These are phyloP conservation scores for Magnaporthiopsis rhizophila DNA, from an alignment of 2,329 filamentous ascomycete species.

Conservation along the genomic window DNA sequence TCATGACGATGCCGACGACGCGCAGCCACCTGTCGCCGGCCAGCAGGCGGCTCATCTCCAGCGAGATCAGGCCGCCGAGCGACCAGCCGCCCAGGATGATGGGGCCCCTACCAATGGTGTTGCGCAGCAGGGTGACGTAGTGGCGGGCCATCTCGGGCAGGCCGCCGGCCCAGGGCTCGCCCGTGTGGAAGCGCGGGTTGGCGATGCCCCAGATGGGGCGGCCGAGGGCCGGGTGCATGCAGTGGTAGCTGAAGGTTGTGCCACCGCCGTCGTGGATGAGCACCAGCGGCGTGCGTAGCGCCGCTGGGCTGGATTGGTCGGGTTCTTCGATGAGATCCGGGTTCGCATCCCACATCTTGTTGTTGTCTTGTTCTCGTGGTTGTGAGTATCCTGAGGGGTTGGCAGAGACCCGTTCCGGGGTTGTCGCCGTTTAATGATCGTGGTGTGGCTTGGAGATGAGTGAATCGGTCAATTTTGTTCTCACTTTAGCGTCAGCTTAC, in stretches of 20 bases:
- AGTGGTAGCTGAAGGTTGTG: constrained; percentile 50
- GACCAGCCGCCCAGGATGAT: constrained; percentile 50
- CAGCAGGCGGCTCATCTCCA: constrained; percentile 41
- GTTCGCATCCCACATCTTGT: constrained; percentile 15
- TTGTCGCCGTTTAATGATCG: no score
- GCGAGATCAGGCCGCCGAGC: constrained; percentile 41
- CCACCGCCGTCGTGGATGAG: constrained; percentile 55
- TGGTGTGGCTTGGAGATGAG: no score
- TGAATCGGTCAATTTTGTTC: no score
- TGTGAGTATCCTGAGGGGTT: no score
- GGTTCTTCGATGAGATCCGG: constrained; percentile 16
- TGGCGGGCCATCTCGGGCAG: constrained; percentile 44
- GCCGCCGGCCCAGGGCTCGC: constrained; percentile 40
- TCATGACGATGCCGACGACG: constrained; percentile 42
- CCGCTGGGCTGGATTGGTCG: constrained; percentile 10
- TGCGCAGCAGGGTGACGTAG: constrained; percentile 39
- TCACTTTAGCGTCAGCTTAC: no score
- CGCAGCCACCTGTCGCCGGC: constrained; percentile 21
- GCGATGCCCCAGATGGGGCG: constrained; percentile 45
- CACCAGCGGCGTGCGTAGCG: constrained; percentile 36
- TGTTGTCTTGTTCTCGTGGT: no score
- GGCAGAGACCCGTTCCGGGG: no score
- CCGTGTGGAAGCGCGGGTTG: constrained; percentile 44
- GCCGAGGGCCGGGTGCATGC: constrained; percentile 34
- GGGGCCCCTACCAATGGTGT: constrained; percentile 26